Evolutionary conservation across 1,284 basidiomycete genomes (phyloP), one percentile per base, ranked within the genome.

Genomic region (Apiotrichum laibachii): DNA sequence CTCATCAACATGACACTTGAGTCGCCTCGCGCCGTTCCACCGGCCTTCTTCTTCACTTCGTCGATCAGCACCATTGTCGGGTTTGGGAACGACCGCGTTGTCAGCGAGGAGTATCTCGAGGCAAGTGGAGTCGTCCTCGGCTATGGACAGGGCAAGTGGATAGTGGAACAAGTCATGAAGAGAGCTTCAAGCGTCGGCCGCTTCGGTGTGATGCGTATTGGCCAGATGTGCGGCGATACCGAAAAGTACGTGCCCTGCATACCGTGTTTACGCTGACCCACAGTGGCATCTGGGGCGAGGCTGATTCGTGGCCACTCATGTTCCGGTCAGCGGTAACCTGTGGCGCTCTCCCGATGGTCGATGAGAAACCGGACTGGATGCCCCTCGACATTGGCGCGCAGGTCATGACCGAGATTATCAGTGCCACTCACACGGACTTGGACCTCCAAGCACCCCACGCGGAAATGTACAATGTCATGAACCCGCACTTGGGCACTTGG

Each of bases 381-480:
- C 84, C 84, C 0, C 82, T 85, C 49, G 81, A 86, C 68, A 76
- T 78, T 49, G 85, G 85, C 0, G 85, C 81, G 0, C 70, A 73
- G 35, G 79, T 80, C 8, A 82, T 86, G 56, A 65, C 78, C 40
- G 83, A 86, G 57, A 75, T 86, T 53, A 22, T 44, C 21, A 37
- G 81, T 9, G 64, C 75, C 8, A 55, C 16, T 1, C 52, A n/a
- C 33, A 16, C 22, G 16, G 12, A 7, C 6, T 1, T 6, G 48
- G 18, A 33, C 9, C 50, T 51, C 16, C 18, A 19, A 13, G 5
- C n/a, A 16, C 16, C 48, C 6, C 43, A 46, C 16, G 22, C 21
- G 2, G 8, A 35, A 2, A 39, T 56, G 18, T 92, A 90, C 77
- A 83, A 90, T 73, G 88, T 92, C 67, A 84, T 90, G 33, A 82